phyloP scores from a whole-genome alignment of 1,284 basidiomycete genomes.

The Sporisorium scitamineum region DNA sequence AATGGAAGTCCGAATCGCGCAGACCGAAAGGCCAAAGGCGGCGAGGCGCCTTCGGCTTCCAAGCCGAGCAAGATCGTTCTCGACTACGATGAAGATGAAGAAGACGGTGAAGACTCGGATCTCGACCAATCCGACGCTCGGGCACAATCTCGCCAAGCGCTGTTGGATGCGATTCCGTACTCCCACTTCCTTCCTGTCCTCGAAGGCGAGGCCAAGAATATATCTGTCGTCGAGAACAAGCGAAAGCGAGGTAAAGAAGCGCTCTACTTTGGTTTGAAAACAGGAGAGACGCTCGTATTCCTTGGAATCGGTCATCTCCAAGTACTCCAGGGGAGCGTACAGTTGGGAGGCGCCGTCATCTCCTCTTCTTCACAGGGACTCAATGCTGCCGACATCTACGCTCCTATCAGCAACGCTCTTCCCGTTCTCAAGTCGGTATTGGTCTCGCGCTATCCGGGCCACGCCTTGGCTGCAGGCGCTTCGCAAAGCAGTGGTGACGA shows the following conservation, averaged over 20 bases:
- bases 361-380: constrained; percentile 16
- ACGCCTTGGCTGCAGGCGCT: neutral
- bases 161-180: constrained; percentile 39
- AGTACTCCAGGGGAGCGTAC: constrained; percentile 30
- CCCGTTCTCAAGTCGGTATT: constrained; percentile 31
- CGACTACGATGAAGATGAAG: neutral
- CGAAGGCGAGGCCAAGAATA: constrained; percentile 13
- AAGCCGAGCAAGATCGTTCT: constrained; percentile 2
- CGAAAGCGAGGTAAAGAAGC: constrained; percentile 35
- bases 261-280: constrained; percentile 29
- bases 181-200: constrained; percentile 26
- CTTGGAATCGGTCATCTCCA: constrained; percentile 33
- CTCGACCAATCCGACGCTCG: neutral
- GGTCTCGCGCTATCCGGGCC: constrained; percentile 7
- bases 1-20: constrained; percentile 1
- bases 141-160: constrained; percentile 12
- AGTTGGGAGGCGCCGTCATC: constrained; percentile 36
- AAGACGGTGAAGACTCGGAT: neutral
- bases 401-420: constrained; percentile 37
- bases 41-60: neutral
- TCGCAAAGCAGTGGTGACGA: neutral
- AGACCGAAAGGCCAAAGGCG: constrained; percentile 11
- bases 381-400: constrained; percentile 26
- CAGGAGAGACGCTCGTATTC: constrained; percentile 32
- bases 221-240: constrained; percentile 22